Conservation (phyloP, 352 stramenopile genomes). For the Pythium plurisporium region DNA sequence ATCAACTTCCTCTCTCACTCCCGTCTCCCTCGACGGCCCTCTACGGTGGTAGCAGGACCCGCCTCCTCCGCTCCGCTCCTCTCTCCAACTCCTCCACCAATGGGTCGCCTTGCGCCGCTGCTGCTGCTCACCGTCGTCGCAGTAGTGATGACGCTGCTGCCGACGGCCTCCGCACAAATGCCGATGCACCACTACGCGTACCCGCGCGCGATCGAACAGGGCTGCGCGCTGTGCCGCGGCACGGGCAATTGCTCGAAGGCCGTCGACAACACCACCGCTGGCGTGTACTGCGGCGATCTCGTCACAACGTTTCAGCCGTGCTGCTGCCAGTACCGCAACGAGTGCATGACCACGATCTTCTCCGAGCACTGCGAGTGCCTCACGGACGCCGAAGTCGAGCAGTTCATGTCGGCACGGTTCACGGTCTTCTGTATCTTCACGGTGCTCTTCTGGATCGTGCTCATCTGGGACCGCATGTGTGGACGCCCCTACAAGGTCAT, state of each 20-base stretch:
- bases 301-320: conserved; percentile 62
- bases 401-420: conserved; percentile 65
- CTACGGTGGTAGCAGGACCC: too few relatives aligned
- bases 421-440: conserved; percentile 69
- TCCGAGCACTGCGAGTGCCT: conserved; percentile 53
- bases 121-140: not conserved
- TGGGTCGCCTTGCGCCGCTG: not conserved
- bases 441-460: conserved; percentile 44
- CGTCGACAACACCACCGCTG: conserved; percentile 38
- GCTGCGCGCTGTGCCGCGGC: conserved; percentile 54
- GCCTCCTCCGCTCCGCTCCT: too few relatives aligned
- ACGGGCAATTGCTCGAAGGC: conserved; percentile 63
- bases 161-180: conserved; percentile 4
- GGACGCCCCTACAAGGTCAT: conserved; percentile 69
- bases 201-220: conserved; percentile 26
- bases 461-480: conserved; percentile 78
- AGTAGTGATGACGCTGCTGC: not conserved
- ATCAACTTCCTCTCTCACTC: not conserved
- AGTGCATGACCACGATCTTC: conserved; percentile 66
- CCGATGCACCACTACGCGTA: conserved; percentile 23
- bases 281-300: conserved; percentile 69
- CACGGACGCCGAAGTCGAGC: conserved; percentile 45
- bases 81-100: not conserved
- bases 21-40: too few relatives aligned
- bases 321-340: conserved; percentile 69